These are phyloP conservation scores for Phytomonas sp. DNA, from an alignment of 208 protist genomes.

Conservation along the genomic window DNA sequence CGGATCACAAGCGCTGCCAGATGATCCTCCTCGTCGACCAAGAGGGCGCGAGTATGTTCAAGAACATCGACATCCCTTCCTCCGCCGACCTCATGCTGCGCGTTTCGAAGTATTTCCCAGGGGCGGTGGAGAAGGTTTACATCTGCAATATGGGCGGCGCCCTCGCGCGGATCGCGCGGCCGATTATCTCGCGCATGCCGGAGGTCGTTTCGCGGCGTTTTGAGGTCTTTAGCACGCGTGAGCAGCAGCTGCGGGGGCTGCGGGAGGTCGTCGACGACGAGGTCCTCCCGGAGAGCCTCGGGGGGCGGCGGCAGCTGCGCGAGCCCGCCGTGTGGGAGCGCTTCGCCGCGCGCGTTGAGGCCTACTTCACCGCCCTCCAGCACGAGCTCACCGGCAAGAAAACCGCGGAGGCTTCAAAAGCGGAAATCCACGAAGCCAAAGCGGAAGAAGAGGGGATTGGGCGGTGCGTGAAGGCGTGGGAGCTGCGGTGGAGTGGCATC, in stretches of 20 bases:
- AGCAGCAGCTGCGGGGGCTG: conserved; percentile 33
- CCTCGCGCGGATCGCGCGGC: conserved; percentile 38
- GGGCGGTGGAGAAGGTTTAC: conserved; percentile 54
- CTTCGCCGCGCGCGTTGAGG: conserved; percentile 39
- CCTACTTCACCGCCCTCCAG: conserved; percentile 40
- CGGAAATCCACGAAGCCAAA: conserved; percentile 19
- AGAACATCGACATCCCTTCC: conserved; percentile 59
- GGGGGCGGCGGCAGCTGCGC: conserved; percentile 53
- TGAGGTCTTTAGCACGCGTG: conserved; percentile 30
- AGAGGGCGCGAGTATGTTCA: conserved; percentile 35
- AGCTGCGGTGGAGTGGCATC: no score
- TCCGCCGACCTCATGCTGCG: conserved; percentile 55
- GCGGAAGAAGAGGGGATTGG: conserved; percentile 26
- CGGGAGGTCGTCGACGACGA: conserved; percentile 40
- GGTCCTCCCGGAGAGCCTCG: conserved; percentile 46
- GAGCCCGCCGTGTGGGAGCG: conserved; percentile 23
- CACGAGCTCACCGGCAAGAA: not conserved
- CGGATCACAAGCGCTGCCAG: conserved; percentile 37
- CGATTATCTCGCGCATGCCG: conserved; percentile 47
- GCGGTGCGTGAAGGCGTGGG: no score
- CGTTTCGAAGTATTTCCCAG: conserved; percentile 64
- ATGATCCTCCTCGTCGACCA: conserved; percentile 67
- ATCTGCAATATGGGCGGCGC: conserved; percentile 60
- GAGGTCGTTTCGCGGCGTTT: conserved; percentile 53
- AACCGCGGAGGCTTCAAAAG: no score